These are phyloP conservation scores for Vigna nakashimae DNA, from an alignment of 306 rosid species.

Conservation along the genomic window DNA sequence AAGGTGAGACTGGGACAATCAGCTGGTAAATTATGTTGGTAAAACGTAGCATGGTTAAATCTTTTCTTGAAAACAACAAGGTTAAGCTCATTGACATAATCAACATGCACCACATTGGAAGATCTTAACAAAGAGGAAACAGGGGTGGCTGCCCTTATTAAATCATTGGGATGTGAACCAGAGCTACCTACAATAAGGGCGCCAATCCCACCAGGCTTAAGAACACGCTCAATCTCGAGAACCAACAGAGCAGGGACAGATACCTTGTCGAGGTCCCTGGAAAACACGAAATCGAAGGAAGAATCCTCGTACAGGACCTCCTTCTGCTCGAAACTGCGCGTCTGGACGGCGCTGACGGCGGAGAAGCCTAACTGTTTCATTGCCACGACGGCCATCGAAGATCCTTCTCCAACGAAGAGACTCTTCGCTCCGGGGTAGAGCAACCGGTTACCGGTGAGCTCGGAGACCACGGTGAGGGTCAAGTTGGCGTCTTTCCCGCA, in stretches of 20 bases:
- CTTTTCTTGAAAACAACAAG: conserved; percentile 79
- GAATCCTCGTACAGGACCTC: conserved; percentile 57
- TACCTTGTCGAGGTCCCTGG: conserved; percentile 70
- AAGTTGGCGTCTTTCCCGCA: conserved; percentile 61
- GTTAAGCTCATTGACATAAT: conserved; percentile 56
- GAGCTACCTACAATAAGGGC: conserved; percentile 64
- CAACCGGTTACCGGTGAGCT: conserved; percentile 56
- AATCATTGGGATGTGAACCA: conserved; percentile 53
- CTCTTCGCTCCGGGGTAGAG: conserved; percentile 60
- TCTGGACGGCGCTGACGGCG: conserved; percentile 52
- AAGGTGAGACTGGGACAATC: conserved; percentile 70
- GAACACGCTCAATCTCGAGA: conserved; percentile 92
- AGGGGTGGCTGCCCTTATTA: conserved; percentile 79
- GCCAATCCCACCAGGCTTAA: conserved; percentile 87
- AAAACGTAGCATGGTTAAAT: conserved; percentile 55
- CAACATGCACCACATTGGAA: conserved; percentile 77
- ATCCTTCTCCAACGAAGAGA: conserved; percentile 84
- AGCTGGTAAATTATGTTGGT: conserved; percentile 61
- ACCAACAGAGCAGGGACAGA: conserved; percentile 77
- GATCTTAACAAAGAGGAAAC: conserved; percentile 78
- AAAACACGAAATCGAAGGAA: conserved; percentile 81
- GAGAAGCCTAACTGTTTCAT: conserved; percentile 78
- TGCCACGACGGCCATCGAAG: conserved; percentile 59
- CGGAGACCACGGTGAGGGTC: conserved; percentile 67
- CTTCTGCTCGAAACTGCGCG: conserved; percentile 59